Percentiles rank a stretch among this genome's conserved stretches.
These are phyloP conservation scores for Wallacemonas sp. DNA, from an alignment of 208 protist genomes.

Conservation along the genomic window DNA sequence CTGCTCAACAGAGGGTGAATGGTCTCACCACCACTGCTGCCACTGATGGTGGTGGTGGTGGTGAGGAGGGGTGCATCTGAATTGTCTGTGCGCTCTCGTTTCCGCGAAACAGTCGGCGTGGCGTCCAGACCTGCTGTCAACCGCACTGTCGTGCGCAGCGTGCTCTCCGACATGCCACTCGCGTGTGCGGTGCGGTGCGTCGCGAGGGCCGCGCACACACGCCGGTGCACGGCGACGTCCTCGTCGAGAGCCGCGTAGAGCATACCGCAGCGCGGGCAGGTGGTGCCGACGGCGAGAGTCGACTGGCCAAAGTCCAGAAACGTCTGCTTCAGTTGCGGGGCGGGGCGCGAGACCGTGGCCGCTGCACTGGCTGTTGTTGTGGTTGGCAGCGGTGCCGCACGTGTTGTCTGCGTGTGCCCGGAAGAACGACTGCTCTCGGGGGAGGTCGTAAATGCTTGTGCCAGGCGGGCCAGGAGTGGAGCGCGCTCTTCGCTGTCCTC, in stretches of 20 bases:
- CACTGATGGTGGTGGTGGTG: no score
- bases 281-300: slow-evolving; percentile 20
- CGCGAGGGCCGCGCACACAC: slow-evolving; percentile 28
- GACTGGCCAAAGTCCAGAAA: slow-evolving; percentile 78
- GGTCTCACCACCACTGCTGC: no score
- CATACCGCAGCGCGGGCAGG: slow-evolving; percentile 65
- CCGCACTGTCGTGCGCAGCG: neutral
- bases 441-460: no score
- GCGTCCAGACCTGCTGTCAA: neutral
- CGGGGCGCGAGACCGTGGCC: neutral
- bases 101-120: neutral
- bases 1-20: neutral
- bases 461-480: neutral
- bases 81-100: no score
- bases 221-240: slow-evolving; percentile 53
- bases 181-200: neutral
- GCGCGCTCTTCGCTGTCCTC: neutral
- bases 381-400: no score
- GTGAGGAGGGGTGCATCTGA: neutral
- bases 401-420: no score
- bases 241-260: slow-evolving; percentile 45
- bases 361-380: no score
- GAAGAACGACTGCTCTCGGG: no score
- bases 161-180: neutral
- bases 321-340: slow-evolving; percentile 32